phyloP scores from a whole-genome alignment of 106 monocot species.

The Allium cepa region DNA sequence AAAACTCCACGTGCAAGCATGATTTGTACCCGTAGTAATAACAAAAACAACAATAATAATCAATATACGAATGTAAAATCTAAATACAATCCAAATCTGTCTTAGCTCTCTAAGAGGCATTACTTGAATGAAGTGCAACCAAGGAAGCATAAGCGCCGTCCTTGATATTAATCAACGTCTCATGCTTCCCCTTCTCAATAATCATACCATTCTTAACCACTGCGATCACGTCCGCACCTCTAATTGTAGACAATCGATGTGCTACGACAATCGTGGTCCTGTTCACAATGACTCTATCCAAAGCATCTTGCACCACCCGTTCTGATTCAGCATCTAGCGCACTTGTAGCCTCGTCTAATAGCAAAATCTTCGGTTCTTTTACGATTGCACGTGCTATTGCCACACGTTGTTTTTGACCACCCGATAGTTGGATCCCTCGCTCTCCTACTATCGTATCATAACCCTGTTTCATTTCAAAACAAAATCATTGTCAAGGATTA shows the following conservation, averaged over 20 bases:
- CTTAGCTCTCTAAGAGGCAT: not conserved
- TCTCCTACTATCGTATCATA: conserved; percentile 14
- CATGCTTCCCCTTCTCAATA: conserved; percentile 21
- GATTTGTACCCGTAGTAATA: too few relatives aligned
- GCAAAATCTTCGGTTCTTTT: conserved; percentile 5
- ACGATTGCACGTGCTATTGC: conserved; percentile 11
- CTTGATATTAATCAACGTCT: conserved; percentile 9
- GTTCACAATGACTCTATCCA: conserved; percentile 7
- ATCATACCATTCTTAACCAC: conserved; percentile 13
- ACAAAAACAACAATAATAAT: too few relatives aligned
- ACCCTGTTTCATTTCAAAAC: conserved; percentile 5
- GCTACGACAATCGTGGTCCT: conserved; percentile 5
- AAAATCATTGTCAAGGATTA: not conserved
- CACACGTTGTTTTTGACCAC: conserved; percentile 13
- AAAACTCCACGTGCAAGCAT: too few relatives aligned
- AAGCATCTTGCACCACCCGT: conserved; percentile 9
- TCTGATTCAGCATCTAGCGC: conserved; percentile 13
- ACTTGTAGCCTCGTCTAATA: conserved; percentile 12
- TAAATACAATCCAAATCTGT: too few relatives aligned
- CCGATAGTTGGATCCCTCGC: conserved; percentile 13
- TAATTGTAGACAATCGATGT: conserved; percentile 17
- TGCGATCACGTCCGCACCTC: conserved; percentile 14
- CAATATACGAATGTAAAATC: too few relatives aligned
- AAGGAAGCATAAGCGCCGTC: conserved; percentile 13
- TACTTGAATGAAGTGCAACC: conserved; percentile 11